phyloP scores from a whole-genome alignment of 176 grass and related monocot species.

The Musa troglodytarum region DNA sequence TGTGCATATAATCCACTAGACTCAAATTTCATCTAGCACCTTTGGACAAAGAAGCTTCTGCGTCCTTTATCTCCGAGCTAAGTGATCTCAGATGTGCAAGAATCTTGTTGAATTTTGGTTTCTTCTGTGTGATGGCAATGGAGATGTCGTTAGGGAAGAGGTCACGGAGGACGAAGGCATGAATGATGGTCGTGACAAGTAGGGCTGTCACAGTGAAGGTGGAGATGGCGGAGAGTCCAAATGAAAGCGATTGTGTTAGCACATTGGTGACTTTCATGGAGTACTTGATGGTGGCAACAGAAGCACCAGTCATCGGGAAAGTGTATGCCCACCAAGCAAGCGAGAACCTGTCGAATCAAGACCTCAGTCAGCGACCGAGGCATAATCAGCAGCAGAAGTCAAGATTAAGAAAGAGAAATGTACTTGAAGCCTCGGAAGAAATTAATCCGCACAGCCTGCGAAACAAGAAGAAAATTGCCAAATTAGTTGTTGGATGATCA shows the following conservation, averaged over 20 bases:
- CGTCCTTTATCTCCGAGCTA: conserved; percentile 58
- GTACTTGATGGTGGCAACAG: conserved; percentile 65
- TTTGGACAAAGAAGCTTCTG: conserved; percentile 39
- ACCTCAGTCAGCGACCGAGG: not conserved
- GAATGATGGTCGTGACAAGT: conserved; percentile 63
- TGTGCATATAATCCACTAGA: not conserved
- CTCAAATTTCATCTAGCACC: not conserved
- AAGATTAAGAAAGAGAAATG: not conserved
- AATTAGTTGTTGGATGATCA: not conserved
- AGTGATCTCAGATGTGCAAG: conserved; percentile 68
- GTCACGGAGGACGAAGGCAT: conserved; percentile 70
- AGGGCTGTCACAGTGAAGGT: conserved; percentile 70
- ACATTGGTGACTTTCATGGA: conserved; percentile 56
- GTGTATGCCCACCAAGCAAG: conserved; percentile 98
- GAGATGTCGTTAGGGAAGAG: conserved; percentile 95
- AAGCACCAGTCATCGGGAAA: conserved; percentile 80
- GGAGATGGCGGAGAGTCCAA: conserved; percentile 66
- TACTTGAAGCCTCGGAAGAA: conserved; percentile 77
- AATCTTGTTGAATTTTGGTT: conserved; percentile 73
- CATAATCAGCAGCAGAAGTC: not conserved
- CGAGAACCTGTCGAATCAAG: conserved; percentile 41
- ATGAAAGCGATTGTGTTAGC: conserved; percentile 40
- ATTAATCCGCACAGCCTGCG: conserved; percentile 76
- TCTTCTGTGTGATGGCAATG: conserved; percentile 74
- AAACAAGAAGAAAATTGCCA: not conserved